Percentiles rank a stretch among this genome's conserved stretches.
Evolutionary conservation across 495 filamentous ascomycete genomes (phyloP).

Genomic region (Aspergillus baeticus): DNA sequence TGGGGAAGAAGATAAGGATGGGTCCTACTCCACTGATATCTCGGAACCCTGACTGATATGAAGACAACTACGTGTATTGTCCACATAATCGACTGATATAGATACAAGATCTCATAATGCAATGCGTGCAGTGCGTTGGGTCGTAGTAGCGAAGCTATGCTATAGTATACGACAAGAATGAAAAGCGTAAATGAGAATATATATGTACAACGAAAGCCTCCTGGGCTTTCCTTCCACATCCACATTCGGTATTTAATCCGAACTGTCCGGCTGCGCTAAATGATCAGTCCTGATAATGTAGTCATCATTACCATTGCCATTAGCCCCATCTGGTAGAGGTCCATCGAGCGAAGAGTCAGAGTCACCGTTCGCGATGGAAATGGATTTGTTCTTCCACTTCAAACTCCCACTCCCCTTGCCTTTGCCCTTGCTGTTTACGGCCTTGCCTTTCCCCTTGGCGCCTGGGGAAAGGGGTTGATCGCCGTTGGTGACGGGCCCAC

Average conservation of each 20-base stretch:
- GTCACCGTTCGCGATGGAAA: slow-evolving; percentile 21
- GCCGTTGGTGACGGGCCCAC: slow-evolving; percentile 32
- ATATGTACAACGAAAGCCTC: no score
- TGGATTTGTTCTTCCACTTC: slow-evolving; percentile 54
- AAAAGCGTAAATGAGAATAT: no score
- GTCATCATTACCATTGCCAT: slow-evolving; percentile 49
- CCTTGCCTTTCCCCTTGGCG: slow-evolving; percentile 31
- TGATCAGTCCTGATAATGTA: slow-evolving; percentile 47
- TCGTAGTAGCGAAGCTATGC: no score
- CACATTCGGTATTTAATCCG: neutral
- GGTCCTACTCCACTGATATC: no score
- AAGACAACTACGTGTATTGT: no score
- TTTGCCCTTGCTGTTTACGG: slow-evolving; percentile 38
- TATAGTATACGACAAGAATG: no score
- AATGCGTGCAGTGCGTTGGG: no score
- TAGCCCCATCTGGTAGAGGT: slow-evolving; percentile 31
- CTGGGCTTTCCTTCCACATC: no score
- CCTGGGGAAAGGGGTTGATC: slow-evolving; percentile 17
- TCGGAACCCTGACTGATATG: no score
- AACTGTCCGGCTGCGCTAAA: slow-evolving; percentile 22
- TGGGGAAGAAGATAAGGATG: no score
- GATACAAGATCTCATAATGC: no score
- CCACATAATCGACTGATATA: no score
- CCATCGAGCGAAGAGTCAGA: slow-evolving; percentile 43
- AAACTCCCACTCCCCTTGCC: slow-evolving; percentile 33